phyloP scores from a whole-genome alignment of 768 basidiomycete species.

The Mycena haematopus region DNA sequence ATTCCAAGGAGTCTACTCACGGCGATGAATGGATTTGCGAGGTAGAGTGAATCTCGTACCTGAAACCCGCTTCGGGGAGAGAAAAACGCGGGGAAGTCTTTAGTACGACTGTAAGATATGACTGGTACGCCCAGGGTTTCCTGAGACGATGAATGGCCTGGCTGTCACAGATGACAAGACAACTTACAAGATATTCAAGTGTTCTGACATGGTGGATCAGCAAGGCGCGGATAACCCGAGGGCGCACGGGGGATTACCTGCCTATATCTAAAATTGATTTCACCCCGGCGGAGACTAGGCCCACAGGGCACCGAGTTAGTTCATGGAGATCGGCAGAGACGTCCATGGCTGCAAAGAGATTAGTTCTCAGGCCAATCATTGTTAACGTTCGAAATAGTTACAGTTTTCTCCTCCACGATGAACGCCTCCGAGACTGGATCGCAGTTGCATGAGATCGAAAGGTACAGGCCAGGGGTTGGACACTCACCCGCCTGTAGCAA shows the following conservation, averaged over 20 bases:
- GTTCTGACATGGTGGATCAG: conserved; percentile 52
- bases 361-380: background rate
- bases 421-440: conserved; percentile 77
- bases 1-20: conserved; percentile 77
- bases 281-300: conserved; percentile 90
- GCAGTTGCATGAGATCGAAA: background rate
- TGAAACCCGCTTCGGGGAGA: conserved; percentile 81
- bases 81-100: conserved; percentile 96
- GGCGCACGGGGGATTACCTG: conserved; percentile 47
- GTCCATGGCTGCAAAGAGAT: conserved; percentile 77
- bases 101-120: conserved; percentile 72
- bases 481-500: conserved; percentile 89
- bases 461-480: background rate
- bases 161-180: background rate
- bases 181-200: conserved; percentile 74
- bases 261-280: conserved; percentile 97
- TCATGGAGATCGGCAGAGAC: conserved; percentile 94
- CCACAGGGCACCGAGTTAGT: conserved; percentile 87
- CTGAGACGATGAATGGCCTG: conserved; percentile 44
- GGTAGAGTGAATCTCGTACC: conserved; percentile 44
- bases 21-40: background rate
- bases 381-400: conserved; percentile 29
- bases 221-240: background rate
- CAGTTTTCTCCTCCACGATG: conserved; percentile 62
- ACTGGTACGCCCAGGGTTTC: conserved; percentile 97